phyloP scores from a whole-genome alignment of 1,139 yeast species.

The Meyerozyma sp. region DNA sequence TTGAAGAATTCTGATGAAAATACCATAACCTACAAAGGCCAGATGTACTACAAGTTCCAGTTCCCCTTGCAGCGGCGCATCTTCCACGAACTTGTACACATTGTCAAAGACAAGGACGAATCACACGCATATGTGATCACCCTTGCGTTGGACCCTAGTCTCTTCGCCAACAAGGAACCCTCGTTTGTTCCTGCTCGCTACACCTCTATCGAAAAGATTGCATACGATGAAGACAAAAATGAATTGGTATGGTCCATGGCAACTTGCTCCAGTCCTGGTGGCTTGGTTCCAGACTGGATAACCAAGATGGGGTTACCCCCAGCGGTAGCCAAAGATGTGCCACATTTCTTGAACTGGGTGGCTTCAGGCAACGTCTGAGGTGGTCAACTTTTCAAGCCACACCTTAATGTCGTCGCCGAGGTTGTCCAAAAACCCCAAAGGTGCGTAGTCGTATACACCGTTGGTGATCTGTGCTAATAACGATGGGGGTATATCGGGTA shows the following conservation, averaged over 20 bases:
- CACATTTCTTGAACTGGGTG: constrained; percentile 50
- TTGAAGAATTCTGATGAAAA: constrained; percentile 6
- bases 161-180: constrained; percentile 10
- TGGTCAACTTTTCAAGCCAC: constrained; percentile 31
- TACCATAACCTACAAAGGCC: constrained; percentile 15
- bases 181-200: constrained; percentile 41
- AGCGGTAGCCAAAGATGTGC: constrained; percentile 65
- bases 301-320: constrained; percentile 51
- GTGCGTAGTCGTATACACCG: constrained; percentile 21
- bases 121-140: constrained; percentile 46
- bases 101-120: constrained; percentile 25
- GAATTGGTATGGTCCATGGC: constrained; percentile 60
- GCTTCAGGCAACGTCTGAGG: neutral
- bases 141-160: constrained; percentile 35
- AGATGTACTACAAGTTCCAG: constrained; percentile 45
- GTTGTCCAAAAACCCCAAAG: constrained; percentile 37
- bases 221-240: constrained; percentile 29
- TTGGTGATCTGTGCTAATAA: constrained; percentile 16
- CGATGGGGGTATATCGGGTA: constrained; percentile 1
- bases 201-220: constrained; percentile 55
- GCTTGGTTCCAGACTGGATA: constrained; percentile 59
- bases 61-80: constrained; percentile 45
- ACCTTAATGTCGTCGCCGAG: constrained; percentile 40
- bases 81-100: constrained; percentile 55
- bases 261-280: constrained; percentile 61